Conservation (phyloP, 1,284 basidiomycete species). For the Cutaneotrichosporon sp. region DNA sequence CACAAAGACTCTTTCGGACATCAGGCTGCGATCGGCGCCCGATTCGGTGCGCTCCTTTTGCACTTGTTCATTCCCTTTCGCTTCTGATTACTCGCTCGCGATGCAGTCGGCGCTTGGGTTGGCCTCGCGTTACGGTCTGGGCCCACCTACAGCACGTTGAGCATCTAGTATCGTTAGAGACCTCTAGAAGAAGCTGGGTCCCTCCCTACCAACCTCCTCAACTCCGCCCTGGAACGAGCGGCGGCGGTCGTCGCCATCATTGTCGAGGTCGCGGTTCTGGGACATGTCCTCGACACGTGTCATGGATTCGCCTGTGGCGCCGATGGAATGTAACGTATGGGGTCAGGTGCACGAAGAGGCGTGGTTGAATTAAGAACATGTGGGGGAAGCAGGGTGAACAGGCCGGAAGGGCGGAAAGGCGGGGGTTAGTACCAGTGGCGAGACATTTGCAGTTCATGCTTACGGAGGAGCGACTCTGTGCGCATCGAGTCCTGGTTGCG, state of each 20-base stretch:
- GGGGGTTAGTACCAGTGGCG: background rate
- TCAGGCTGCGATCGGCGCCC: background rate
- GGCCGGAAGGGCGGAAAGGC: background rate
- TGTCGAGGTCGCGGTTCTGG: background rate
- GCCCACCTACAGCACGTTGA: slow-evolving; percentile 6
- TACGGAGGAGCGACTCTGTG: slow-evolving; percentile 14
- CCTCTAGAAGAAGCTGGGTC: background rate
- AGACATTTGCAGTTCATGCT: too few relatives aligned
- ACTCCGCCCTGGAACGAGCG: background rate
- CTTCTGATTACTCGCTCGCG: background rate
- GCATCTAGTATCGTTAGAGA: background rate
- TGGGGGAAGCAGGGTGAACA: too few relatives aligned
- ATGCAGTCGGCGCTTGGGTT: slow-evolving; percentile 7
- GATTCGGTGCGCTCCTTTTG: background rate
- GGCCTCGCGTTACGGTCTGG: background rate
- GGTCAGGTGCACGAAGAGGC: background rate
- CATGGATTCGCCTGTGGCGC: slow-evolving; percentile 9
- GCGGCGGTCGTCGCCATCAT: slow-evolving; percentile 7
- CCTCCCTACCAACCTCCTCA: background rate
- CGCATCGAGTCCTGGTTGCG: slow-evolving; percentile 3
- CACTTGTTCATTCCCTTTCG: background rate
- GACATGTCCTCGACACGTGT: slow-evolving; percentile 13
- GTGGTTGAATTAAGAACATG: slow-evolving; percentile 4
- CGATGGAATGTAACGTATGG: background rate
- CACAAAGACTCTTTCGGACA: background rate